Base-by-base conservation (phyloP, 352 stramenopile species). In the Phytophthora sojae region DNA sequence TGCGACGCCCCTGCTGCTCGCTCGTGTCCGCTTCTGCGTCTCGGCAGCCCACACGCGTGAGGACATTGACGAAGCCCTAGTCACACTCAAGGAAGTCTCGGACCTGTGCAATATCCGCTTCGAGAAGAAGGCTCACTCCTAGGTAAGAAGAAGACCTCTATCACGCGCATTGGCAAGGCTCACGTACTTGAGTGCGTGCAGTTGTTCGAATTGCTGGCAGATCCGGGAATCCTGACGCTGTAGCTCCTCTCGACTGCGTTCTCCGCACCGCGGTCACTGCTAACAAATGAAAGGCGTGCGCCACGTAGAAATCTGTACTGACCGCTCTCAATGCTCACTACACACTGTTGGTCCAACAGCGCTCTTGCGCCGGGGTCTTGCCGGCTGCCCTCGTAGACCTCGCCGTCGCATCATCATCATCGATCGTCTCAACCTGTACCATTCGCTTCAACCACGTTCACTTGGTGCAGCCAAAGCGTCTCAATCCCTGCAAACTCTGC, bases 11-110 rank as follows among this genome's bases (percentile, higher is more conserved):
- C 88, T 99, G 56, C 76, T 99, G 21, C 89, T 97, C 21, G 85
- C 86, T n/a, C 90, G 98, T 29, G 96, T 97, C 17, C 88, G 98
- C 55, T 99, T 99, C 72, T 99, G 97, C 76, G 96, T 99, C 61
- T 99, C 94, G 5, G 98, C 97, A 2, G 97, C 91, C 4, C 97
- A 99, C 79, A 98, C 94, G 4, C 75, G 85, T 14, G 85, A 96
- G 56, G 93, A 99, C 58, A 82, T 99, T 44, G 96, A 99, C 72
- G 72, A 79, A 21, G 96, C 97, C 0, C 67, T 99, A 37, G 77
- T 79, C 58, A 88, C 97, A 63, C 85, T 99, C 25, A 87, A 98
- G 44, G 95, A 99, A 62, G 95, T 99, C 57, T 88, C 85, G 25
- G 69, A 87, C 44, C 79, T 90, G 49, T 93, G 85, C 67, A 82